These are phyloP conservation scores for Pichia californica DNA, from an alignment of 805 yeast species.

Conservation along the genomic window DNA sequence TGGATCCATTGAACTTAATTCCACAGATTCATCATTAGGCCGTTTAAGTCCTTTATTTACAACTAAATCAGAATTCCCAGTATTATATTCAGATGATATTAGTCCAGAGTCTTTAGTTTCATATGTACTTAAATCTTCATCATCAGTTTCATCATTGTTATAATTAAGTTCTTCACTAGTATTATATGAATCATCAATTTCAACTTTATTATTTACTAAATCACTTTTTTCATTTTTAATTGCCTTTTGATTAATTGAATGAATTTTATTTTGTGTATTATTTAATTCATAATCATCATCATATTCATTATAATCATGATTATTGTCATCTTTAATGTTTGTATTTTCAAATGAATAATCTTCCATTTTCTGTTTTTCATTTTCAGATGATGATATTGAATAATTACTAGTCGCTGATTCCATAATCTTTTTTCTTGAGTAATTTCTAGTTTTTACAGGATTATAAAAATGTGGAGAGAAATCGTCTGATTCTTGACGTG, in stretches of 20 bases:
- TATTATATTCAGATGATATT: too few relatives aligned
- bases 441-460: slow-evolving; percentile 1
- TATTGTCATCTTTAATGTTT: neutral
- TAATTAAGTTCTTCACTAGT: neutral
- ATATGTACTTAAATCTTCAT: neutral
- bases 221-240: neutral
- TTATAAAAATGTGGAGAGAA: slow-evolving; percentile 5
- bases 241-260: too few relatives aligned
- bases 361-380: too few relatives aligned
- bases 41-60: slow-evolving; percentile 1
- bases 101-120: neutral
- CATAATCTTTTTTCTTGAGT: slow-evolving; percentile 4
- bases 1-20: slow-evolving; percentile 8
- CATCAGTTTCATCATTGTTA: slow-evolving; percentile 1
- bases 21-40: slow-evolving; percentile 7
- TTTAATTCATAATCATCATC: neutral
- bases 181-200: neutral
- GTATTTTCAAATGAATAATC: too few relatives aligned
- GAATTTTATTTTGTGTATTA: too few relatives aligned
- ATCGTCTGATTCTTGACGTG: neutral
- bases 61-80: too few relatives aligned
- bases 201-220: neutral
- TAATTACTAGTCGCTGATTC: slow-evolving; percentile 3
- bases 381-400: too few relatives aligned
- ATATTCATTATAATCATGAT: neutral